Conservation (phyloP, 805 yeast species). For the Metschnikowia baotianmanensis region DNA sequence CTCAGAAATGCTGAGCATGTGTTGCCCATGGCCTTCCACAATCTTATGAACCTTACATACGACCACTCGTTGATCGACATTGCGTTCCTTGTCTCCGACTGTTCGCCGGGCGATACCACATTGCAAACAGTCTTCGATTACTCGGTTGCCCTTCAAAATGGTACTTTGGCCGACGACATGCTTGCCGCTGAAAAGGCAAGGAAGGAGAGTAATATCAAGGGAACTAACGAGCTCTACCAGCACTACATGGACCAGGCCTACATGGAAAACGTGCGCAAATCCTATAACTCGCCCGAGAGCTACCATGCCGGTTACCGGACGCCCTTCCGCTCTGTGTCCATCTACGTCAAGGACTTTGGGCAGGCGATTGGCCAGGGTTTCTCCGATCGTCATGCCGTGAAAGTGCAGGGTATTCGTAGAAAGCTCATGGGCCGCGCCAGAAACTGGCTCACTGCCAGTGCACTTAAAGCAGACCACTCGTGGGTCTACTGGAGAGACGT, state of each 20-base stretch:
- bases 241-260: constrained; percentile 67
- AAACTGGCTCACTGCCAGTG: constrained; percentile 87
- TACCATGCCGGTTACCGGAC: constrained; percentile 58
- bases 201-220: constrained; percentile 39
- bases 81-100: constrained; percentile 78
- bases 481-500: constrained; percentile 99
- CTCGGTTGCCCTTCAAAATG: constrained; percentile 67
- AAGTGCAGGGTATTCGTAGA: constrained; percentile 93
- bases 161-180: constrained; percentile 53
- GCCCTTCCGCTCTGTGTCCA: constrained; percentile 78
- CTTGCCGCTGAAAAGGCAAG: constrained; percentile 39
- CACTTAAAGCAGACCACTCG: constrained; percentile 86
- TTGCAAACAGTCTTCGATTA: constrained; percentile 63
- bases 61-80: constrained; percentile 78
- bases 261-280: constrained; percentile 51
- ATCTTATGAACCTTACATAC: constrained; percentile 82
- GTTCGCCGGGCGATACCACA: constrained; percentile 66
- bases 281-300: constrained; percentile 57
- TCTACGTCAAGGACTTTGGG: constrained; percentile 89
- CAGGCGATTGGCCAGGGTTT: constrained; percentile 91
- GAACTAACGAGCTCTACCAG: constrained; percentile 61
- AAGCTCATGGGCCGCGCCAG: constrained; percentile 95
- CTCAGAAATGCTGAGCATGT: constrained; percentile 76
- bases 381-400: constrained; percentile 90
- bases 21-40: constrained; percentile 78